Conservation (phyloP, 345 rosid species). For the Acer campestre region DNA sequence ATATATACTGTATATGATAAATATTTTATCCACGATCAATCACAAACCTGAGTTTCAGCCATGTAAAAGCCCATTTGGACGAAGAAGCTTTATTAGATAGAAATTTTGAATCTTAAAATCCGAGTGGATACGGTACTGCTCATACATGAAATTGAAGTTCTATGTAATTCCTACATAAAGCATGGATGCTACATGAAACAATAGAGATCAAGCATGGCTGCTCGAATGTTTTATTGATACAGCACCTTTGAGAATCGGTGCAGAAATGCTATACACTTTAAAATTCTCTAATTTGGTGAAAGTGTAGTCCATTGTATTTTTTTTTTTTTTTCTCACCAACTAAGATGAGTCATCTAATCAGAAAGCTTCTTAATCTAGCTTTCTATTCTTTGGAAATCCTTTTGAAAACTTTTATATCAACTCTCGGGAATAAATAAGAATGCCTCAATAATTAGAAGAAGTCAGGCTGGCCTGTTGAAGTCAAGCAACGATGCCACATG, state of each 20-base stretch:
- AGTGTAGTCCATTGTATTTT: constrained; percentile 20
- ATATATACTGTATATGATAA: too few species aligned
- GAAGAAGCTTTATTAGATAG: neutral
- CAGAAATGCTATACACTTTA: constrained; percentile 16
- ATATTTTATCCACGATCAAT: neutral
- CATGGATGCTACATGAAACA: constrained; percentile 5
- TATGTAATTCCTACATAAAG: constrained; percentile 15
- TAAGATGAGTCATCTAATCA: constrained; percentile 12
- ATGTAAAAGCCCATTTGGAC: too few species aligned
- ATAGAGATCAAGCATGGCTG: neutral
- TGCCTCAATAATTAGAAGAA: constrained; percentile 38
- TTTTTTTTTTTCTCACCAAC: constrained; percentile 21
- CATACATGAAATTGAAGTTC: neutral
- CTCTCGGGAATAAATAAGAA: constrained; percentile 27
- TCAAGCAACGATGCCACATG: constrained; percentile 99
- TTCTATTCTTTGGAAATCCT: neutral
- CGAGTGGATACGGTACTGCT: neutral
- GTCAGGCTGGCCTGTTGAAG: constrained; percentile 97
- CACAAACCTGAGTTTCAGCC: neutral
- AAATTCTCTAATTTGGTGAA: constrained; percentile 12
- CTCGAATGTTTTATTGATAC: constrained; percentile 1
- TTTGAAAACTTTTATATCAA: neutral
- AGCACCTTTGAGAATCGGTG: neutral
- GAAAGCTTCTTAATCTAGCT: constrained; percentile 1
- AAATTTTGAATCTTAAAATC: neutral